A percentile compares a stretch with the other conserved stretches of the same genome.
Evolutionary conservation across 768 basidiomycete species (phyloP).

Genomic region (Russula sp.): DNA sequence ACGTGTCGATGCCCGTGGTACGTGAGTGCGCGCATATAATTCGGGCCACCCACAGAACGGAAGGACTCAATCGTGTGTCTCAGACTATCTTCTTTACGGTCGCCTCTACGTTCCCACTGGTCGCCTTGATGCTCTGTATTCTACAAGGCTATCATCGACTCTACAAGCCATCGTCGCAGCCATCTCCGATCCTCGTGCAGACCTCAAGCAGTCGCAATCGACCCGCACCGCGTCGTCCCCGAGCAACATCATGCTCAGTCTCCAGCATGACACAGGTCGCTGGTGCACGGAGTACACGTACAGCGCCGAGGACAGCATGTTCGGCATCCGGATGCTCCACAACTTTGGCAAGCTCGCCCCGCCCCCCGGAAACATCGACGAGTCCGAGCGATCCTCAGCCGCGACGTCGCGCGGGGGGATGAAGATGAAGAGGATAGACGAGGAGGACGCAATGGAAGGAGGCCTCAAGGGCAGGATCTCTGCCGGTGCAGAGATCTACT

Average conservation of each 20-base stretch:
- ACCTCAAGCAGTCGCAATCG: conserved; percentile 35
- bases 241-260: conserved; percentile 70
- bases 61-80: background rate
- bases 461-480: conserved; percentile 88
- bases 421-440: conserved; percentile 75
- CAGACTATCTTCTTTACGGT: conserved; percentile 93
- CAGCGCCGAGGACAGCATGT: conserved; percentile 92
- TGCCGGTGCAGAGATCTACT: conserved; percentile 88
- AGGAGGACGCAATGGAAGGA: conserved; percentile 88
- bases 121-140: conserved; percentile 83
- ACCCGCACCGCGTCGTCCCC: conserved; percentile 36
- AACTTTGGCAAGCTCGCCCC: conserved; percentile 75
- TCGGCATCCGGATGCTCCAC: conserved; percentile 79
- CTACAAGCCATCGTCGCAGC: conserved; percentile 78
- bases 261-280: conserved; percentile 89
- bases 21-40: conserved; percentile 21
- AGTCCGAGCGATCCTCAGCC: conserved; percentile 24
- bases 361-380: conserved; percentile 28
- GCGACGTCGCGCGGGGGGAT: conserved; percentile 23
- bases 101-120: conserved; percentile 85
- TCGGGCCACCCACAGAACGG: background rate
- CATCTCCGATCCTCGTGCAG: conserved; percentile 71
- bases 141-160: conserved; percentile 70
- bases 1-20: conserved; percentile 69
- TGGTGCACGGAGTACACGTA: conserved; percentile 94